phyloP scores from a whole-genome alignment of 2,329 filamentous ascomycete species.

The Seiridium cupressi region DNA sequence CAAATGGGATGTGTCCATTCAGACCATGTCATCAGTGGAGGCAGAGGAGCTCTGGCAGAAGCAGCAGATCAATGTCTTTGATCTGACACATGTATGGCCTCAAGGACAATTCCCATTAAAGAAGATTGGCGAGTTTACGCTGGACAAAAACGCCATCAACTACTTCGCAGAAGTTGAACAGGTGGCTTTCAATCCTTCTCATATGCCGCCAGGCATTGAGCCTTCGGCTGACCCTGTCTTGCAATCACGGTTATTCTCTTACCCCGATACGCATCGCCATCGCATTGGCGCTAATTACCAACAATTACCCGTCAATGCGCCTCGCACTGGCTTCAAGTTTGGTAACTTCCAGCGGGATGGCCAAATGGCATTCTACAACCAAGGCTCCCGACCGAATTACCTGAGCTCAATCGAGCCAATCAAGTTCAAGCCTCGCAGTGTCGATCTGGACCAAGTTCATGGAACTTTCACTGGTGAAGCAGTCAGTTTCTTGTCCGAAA shows the following conservation, averaged over 20 bases:
- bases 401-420: slow-evolving; percentile 29
- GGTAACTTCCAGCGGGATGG: slow-evolving; percentile 8
- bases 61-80: slow-evolving; percentile 59
- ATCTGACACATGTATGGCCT: slow-evolving; percentile 69
- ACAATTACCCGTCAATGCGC: slow-evolving; percentile 47
- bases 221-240: slow-evolving; percentile 69
- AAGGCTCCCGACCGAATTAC: slow-evolving; percentile 1
- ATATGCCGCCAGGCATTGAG: slow-evolving; percentile 66
- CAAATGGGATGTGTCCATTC: slow-evolving; percentile 64
- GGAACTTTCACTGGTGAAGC: slow-evolving; percentile 36
- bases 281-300: slow-evolving; percentile 58
- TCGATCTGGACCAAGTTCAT: slow-evolving; percentile 36
- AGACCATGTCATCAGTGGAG: slow-evolving; percentile 60
- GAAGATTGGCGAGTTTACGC: slow-evolving; percentile 58
- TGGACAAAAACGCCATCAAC: slow-evolving; percentile 64
- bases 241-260: slow-evolving; percentile 69
- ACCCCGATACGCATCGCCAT: slow-evolving; percentile 63
- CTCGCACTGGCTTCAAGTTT: not conserved
- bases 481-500: slow-evolving; percentile 34
- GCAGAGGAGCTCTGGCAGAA: slow-evolving; percentile 48
- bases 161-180: slow-evolving; percentile 73
- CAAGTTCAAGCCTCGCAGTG: slow-evolving; percentile 28
- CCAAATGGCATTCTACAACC: slow-evolving; percentile 18
- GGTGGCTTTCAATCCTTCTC: slow-evolving; percentile 65
- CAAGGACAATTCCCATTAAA: slow-evolving; percentile 60